Evolutionary conservation across 352 stramenopile genomes (phyloP).

Genomic region (Globisporangium solare): DNA sequence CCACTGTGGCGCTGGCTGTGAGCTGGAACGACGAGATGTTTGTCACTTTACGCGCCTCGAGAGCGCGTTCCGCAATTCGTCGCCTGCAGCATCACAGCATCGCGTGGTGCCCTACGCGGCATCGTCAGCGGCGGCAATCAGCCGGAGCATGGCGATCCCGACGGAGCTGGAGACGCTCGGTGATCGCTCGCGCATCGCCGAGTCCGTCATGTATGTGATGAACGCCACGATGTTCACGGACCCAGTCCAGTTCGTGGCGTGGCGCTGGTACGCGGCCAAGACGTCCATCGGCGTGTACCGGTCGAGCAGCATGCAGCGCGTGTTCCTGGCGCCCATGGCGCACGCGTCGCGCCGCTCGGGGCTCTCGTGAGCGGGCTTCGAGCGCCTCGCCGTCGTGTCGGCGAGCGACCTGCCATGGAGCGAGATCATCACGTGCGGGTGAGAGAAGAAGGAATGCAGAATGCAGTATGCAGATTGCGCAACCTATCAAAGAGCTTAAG

Average conservation of each 20-base stretch:
- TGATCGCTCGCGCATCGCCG: slow-evolving; percentile 3
- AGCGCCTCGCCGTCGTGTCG: background rate
- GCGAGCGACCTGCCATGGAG: background rate
- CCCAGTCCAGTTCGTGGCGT: slow-evolving; percentile 8
- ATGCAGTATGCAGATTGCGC: background rate
- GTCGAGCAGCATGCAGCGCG: background rate
- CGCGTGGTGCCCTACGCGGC: background rate
- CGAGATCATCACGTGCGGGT: background rate
- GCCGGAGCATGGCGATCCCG: slow-evolving; percentile 8
- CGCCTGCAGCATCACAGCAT: background rate
- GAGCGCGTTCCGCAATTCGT: background rate
- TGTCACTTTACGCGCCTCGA: background rate
- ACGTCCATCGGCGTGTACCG: background rate
- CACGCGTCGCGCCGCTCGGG: background rate
- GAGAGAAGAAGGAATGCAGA: no score
- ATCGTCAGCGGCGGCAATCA: background rate
- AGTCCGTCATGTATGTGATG: slow-evolving; percentile 17
- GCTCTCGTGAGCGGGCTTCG: background rate
- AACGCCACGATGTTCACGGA: slow-evolving; percentile 27
- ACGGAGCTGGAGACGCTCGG: slow-evolving; percentile 4
- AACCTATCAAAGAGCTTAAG: no score
- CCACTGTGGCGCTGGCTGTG: slow-evolving; percentile 1
- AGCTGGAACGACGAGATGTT: slow-evolving; percentile 13
- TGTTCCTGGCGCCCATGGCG: background rate
- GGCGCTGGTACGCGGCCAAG: background rate